Evolutionary conservation across 176 grass and related monocot species (phyloP).

Genomic region (Carex myosuroides): DNA sequence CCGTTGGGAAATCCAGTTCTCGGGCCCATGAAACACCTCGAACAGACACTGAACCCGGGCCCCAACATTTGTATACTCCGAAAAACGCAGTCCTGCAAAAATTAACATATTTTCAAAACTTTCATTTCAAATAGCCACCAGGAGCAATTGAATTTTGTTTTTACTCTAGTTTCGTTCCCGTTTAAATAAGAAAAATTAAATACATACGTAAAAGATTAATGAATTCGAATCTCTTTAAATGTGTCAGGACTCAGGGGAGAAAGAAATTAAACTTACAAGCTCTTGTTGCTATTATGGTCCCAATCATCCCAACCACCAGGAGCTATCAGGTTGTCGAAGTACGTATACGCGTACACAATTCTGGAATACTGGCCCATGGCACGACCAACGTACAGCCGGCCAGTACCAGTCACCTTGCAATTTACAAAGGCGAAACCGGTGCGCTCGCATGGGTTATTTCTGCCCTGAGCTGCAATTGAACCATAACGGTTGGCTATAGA

Average conservation of each 20-base stretch:
- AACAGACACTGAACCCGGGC: conserved; percentile 63
- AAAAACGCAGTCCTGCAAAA: conserved; percentile 78
- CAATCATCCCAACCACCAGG: conserved; percentile 94
- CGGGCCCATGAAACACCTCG: conserved; percentile 78
- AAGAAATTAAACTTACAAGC: conserved; percentile 31
- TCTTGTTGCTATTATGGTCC: conserved; percentile 93
- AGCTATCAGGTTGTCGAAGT: conserved; percentile 85
- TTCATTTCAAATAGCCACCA: background rate
- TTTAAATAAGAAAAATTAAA: background rate
- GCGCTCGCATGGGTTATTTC: conserved; percentile 66
- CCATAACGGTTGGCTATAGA: conserved; percentile 70
- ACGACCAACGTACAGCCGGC: conserved; percentile 69
- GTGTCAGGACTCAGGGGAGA: background rate
- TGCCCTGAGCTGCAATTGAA: conserved; percentile 65
- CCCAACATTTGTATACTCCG: conserved; percentile 78
- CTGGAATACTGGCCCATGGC: conserved; percentile 98
- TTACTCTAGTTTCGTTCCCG: background rate
- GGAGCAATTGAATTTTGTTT: background rate
- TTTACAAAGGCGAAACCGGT: conserved; percentile 92
- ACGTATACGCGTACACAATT: conserved; percentile 93
- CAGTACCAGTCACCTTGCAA: conserved; percentile 73
- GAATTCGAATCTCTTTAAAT: background rate
- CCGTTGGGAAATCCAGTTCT: conserved; percentile 77
- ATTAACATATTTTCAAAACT: background rate
- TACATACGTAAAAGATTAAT: background rate